These are phyloP conservation scores for Gentiana straminea DNA, from an alignment of 257 asterid species.

Conservation along the genomic window DNA sequence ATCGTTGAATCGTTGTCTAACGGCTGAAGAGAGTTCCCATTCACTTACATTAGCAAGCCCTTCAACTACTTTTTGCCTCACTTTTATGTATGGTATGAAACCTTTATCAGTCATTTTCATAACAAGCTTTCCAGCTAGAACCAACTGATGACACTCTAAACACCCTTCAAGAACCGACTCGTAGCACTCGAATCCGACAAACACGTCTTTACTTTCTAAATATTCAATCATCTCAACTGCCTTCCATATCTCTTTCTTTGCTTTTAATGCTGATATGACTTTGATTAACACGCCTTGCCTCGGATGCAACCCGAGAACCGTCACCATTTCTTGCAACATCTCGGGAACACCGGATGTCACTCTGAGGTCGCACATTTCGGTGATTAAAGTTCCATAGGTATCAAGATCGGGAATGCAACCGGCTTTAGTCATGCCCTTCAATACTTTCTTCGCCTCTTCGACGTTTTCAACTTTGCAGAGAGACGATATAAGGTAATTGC, in stretches of 20 bases:
- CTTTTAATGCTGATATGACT: slow-evolving; percentile 41
- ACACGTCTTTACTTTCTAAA: slow-evolving; percentile 36
- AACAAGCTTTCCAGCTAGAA: slow-evolving; percentile 23
- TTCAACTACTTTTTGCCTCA: slow-evolving; percentile 43
- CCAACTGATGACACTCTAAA: slow-evolving; percentile 48
- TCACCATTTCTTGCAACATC: slow-evolving; percentile 58
- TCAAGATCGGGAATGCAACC: slow-evolving; percentile 51
- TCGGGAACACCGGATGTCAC: slow-evolving; percentile 24
- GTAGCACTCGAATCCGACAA: slow-evolving; percentile 55
- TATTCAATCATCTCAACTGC: slow-evolving; percentile 59
- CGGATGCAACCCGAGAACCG: slow-evolving; percentile 36
- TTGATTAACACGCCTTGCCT: slow-evolving; percentile 48
- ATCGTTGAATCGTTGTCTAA: slow-evolving; percentile 48
- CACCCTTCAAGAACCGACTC: slow-evolving; percentile 64
- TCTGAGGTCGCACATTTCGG: slow-evolving; percentile 39
- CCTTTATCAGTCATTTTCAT: slow-evolving; percentile 29
- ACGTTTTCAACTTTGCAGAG: slow-evolving; percentile 56
- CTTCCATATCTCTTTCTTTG: slow-evolving; percentile 46
- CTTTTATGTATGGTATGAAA: slow-evolving; percentile 26
- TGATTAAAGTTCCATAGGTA: slow-evolving; percentile 46
- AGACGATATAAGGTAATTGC: slow-evolving; percentile 59
- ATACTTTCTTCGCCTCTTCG: slow-evolving; percentile 41
- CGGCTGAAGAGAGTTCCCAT: slow-evolving; percentile 44
- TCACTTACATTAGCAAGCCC: slow-evolving; percentile 59
- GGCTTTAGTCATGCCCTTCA: slow-evolving; percentile 46